Evolutionary conservation across 2,329 filamentous ascomycete genomes (phyloP).

Genomic region (Fusarium torreyae): DNA sequence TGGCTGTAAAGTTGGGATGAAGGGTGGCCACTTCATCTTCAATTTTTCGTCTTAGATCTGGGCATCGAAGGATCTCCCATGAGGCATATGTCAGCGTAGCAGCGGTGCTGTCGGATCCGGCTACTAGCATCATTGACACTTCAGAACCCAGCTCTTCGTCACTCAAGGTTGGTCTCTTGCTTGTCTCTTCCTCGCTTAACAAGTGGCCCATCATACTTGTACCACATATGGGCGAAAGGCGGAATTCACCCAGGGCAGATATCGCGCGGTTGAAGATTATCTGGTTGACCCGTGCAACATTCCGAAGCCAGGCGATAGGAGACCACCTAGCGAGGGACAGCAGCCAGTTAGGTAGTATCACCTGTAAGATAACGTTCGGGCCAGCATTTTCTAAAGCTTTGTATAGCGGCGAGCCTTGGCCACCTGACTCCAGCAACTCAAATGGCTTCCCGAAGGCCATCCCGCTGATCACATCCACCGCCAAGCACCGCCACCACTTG

Average conservation of each 20-base stretch:
- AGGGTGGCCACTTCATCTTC: slow-evolving; percentile 8
- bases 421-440: not conserved
- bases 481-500: slow-evolving; percentile 25
- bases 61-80: slow-evolving; percentile 9
- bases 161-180: not conserved
- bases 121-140: slow-evolving; percentile 14
- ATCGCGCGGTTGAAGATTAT: slow-evolving; percentile 4
- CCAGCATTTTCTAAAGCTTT: slow-evolving; percentile 7
- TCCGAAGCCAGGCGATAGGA: slow-evolving; percentile 3
- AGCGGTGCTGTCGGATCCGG: slow-evolving; percentile 22
- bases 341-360: not conserved
- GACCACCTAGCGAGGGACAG: slow-evolving; percentile 7
- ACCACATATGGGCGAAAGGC: not conserved
- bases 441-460: slow-evolving; percentile 19
- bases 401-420: not conserved
- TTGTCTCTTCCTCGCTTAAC: not conserved
- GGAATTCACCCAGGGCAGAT: not conserved
- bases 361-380: slow-evolving; percentile 6
- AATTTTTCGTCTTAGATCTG: not conserved
- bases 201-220: slow-evolving; percentile 5
- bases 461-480: slow-evolving; percentile 17
- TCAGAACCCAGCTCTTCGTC: slow-evolving; percentile 22
- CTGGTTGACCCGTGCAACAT: not conserved
- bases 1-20: not conserved
- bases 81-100: slow-evolving; percentile 15